Evolutionary conservation across 2,329 filamentous ascomycete genomes (phyloP).

Genomic region (Alternaria infectoria): DNA sequence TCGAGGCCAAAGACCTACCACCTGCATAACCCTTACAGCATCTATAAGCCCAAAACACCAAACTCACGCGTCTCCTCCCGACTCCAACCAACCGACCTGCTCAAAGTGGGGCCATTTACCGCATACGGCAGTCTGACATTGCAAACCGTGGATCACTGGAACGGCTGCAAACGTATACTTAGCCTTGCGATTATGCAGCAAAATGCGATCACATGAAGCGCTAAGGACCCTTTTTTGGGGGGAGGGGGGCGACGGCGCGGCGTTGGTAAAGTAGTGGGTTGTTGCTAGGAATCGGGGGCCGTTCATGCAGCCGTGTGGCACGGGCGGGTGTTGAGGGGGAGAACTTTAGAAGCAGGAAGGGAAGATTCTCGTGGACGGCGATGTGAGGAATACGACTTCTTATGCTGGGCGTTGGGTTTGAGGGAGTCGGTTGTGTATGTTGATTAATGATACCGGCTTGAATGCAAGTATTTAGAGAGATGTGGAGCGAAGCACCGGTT

Average conservation of each 20-base stretch:
- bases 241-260: not conserved
- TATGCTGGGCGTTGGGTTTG: not conserved
- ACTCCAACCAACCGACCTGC: not conserved
- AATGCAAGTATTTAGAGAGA: not conserved
- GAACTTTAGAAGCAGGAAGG: not conserved
- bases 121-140: conserved; percentile 22
- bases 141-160: conserved; percentile 39
- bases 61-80: not conserved
- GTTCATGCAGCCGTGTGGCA: conserved; percentile 8
- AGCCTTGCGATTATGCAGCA: conserved; percentile 23
- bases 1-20: not conserved
- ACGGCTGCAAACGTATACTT: conserved; percentile 40
- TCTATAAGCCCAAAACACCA: not conserved
- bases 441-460: not conserved
- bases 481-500: not conserved
- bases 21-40: not conserved
- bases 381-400: not conserved
- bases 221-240: not conserved
- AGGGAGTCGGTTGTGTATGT: not conserved
- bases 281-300: conserved; percentile 8
- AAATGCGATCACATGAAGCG: conserved; percentile 21
- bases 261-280: not conserved
- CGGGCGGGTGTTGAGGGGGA: not conserved
- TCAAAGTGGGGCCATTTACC: conserved; percentile 24
- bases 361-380: not conserved